A percentile compares a stretch with the other conserved stretches of the same genome.
phyloP scores from a whole-genome alignment of 371 early-diverging fungal species.

The Funneliformis caledonium region DNA sequence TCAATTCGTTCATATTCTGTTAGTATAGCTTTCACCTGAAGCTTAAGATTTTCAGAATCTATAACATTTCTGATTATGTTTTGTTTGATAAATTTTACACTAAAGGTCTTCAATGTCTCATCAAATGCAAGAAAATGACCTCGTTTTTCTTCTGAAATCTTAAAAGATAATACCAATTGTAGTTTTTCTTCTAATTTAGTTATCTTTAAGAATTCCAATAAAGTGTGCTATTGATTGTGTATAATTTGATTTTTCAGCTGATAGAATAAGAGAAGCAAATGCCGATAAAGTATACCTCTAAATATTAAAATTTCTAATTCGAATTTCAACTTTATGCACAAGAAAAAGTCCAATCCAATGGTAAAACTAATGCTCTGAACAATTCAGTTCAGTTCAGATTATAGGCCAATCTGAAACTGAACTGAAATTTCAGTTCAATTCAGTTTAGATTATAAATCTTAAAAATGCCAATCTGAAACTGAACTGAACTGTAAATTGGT shows the following conservation, averaged over 20 bases:
- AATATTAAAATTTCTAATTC: slow-evolving; percentile 4
- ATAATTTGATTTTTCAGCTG: slow-evolving; percentile 10
- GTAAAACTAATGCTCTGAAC: too few species aligned
- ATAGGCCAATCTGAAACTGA: too few species aligned
- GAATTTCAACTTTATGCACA: slow-evolving; percentile 1
- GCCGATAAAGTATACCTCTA: neutral
- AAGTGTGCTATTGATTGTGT: neutral
- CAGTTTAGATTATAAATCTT: too few species aligned
- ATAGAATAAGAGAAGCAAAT: slow-evolving; percentile 2
- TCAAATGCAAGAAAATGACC: slow-evolving; percentile 9
- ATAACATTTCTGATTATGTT: neutral
- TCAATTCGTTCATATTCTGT: neutral
- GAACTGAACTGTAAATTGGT: too few species aligned
- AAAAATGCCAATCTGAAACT: too few species aligned
- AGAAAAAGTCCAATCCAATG: neutral
- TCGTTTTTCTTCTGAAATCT: neutral
- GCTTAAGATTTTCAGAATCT: neutral
- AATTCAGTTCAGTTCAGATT: too few species aligned
- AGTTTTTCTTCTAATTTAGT: neutral
- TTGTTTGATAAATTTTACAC: neutral
- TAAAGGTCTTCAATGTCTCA: neutral
- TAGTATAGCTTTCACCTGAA: neutral
- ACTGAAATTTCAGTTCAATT: too few species aligned
- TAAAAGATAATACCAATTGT: neutral
- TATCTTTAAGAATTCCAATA: slow-evolving; percentile 2